Base-by-base conservation (phyloP, 2,329 filamentous ascomycete genomes). In the Curvularia eragrostidis region DNA sequence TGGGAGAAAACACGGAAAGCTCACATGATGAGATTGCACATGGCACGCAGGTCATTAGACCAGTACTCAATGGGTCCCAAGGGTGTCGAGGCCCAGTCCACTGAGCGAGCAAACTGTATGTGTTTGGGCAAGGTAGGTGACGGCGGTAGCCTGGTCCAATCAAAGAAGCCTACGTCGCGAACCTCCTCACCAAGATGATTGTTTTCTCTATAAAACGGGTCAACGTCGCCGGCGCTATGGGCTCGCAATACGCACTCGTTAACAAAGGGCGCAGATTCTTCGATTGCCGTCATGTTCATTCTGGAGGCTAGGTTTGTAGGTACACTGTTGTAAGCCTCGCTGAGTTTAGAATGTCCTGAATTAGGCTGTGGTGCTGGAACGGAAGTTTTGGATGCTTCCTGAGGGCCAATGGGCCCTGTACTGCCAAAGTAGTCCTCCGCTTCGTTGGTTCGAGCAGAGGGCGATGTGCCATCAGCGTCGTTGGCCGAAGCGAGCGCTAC, bases 21-120 rank as follows among this genome's bases (percentile, higher is more conserved):
- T 64, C 43, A 75, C 90, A 95, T 93, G 65, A 96, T 87, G 42
- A 94, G 77, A 73, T 93, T 94, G 48, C 90, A 89, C 87, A 93
- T 91, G 61, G 87, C 85, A 52, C 91, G 84, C 48, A 95, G 78
- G 66, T 93, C 89, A 28, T 85, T 78, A 1, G 84, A 80, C 91
- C 91, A 96, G 47, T 82, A 78, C 61, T 91, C 88, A 19, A 95
- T 91, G 0, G 91, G 89, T 0, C 91, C 91, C 1, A 95, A 80
- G 3, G 87, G 80, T 1, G 91, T 95, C 0, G 84, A 80, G 1
- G 84, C 84, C 91, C 91, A 96, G 72, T 93, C 88, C 34, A 89
- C 75, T 38, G 85, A 87, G 36, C 89, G 85, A 18, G 89, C 88
- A 65, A 94, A 91, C 52, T 83, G 85, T 46, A 94, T 89, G 70